phyloP scores from a whole-genome alignment of 805 yeast species.

The Candida pseudoglaebosa region DNA sequence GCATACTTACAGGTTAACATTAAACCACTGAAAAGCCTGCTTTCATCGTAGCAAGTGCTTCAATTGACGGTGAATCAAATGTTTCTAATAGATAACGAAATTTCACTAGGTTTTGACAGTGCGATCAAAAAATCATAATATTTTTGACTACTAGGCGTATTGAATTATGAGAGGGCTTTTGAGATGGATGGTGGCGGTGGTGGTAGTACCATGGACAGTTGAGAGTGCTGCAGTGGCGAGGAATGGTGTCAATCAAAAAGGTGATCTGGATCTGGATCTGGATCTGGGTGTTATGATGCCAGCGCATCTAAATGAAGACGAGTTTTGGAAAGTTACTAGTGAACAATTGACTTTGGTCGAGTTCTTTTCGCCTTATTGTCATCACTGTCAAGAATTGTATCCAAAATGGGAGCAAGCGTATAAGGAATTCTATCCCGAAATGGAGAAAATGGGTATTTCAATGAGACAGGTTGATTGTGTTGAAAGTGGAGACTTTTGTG shows the following conservation, averaged over 20 bases:
- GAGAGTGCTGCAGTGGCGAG: not conserved
- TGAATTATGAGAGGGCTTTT: not conserved
- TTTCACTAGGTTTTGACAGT: too few relatives aligned
- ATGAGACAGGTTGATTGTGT: slow-evolving; percentile 84
- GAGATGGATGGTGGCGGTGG: not conserved
- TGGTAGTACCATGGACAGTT: not conserved
- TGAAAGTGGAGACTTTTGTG: slow-evolving; percentile 82
- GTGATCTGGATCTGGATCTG: slow-evolving; percentile 3
- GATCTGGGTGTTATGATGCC: slow-evolving; percentile 36
- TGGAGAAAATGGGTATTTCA: slow-evolving; percentile 40
- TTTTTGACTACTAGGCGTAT: too few relatives aligned
- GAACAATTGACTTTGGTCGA: slow-evolving; percentile 72
- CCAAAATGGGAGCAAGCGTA: slow-evolving; percentile 81
- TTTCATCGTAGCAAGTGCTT: too few relatives aligned
- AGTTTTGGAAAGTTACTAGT: slow-evolving; percentile 47
- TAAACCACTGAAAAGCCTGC: too few relatives aligned
- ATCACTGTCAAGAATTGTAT: slow-evolving; percentile 73
- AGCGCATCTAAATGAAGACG: slow-evolving; percentile 42
- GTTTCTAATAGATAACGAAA: too few relatives aligned
- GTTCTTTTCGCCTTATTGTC: slow-evolving; percentile 86
- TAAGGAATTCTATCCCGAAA: slow-evolving; percentile 42
- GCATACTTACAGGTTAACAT: too few relatives aligned
- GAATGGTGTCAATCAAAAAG: slow-evolving; percentile 3
- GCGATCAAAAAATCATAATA: too few relatives aligned
- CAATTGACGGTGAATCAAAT: too few relatives aligned